Evolutionary conservation across 257 asterid species (phyloP).

Genomic region (Solanum sparsipilum): DNA sequence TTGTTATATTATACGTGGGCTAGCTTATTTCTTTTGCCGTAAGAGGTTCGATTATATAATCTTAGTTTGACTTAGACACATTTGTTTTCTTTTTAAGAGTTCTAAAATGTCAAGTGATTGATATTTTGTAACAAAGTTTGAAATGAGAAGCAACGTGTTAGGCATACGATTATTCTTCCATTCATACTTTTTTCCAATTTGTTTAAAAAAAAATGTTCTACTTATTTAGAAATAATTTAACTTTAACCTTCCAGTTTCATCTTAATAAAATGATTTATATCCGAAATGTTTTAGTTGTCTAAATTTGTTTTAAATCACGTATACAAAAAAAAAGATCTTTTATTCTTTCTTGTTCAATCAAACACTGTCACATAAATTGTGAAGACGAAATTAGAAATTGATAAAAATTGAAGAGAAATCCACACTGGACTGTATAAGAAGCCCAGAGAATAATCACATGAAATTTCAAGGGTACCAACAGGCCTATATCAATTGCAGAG

Average conservation of each 20-base stretch:
- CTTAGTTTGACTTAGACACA: not conserved
- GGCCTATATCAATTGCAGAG: not conserved
- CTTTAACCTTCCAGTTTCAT: rapidly evolving
- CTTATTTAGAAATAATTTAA: not conserved
- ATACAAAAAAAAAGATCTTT: not conserved
- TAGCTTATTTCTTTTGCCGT: not conserved
- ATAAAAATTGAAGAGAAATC: not conserved
- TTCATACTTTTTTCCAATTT: not conserved
- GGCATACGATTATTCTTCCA: not conserved
- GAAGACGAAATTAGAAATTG: not conserved
- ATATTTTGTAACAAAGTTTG: not conserved
- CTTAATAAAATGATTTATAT: not conserved
- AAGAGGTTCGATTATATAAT: not conserved
- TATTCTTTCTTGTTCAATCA: not conserved
- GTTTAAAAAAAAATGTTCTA: not conserved
- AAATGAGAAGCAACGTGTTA: not conserved
- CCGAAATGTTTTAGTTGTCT: rapidly evolving
- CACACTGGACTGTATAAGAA: not conserved
- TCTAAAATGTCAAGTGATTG: not conserved
- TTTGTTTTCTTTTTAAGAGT: not conserved
- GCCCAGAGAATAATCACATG: not conserved
- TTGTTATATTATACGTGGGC: not conserved
- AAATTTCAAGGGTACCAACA: not conserved
- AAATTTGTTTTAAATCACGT: not conserved
- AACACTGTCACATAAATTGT: not conserved